phyloP scores from a whole-genome alignment of 495 filamentous ascomycete genomes.

The Penicillium canescens region DNA sequence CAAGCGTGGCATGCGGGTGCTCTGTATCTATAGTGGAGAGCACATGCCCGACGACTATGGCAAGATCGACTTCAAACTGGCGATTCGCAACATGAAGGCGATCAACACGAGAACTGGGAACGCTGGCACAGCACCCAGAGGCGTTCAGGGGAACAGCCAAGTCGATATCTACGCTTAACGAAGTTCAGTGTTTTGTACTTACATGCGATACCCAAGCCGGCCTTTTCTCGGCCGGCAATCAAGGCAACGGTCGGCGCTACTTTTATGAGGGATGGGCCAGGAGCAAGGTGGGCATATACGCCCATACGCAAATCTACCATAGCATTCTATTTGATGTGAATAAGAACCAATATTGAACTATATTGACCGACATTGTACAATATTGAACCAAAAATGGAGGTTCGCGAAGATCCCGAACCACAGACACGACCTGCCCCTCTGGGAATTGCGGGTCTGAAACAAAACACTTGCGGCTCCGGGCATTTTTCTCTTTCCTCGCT shows the following conservation, averaged over 20 bases:
- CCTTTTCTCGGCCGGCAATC: background rate
- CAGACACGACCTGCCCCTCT: slow-evolving; percentile 3
- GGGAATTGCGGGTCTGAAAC: background rate
- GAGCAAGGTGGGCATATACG: no score
- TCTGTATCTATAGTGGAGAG: slow-evolving; percentile 92
- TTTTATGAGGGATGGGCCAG: no score
- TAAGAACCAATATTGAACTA: background rate
- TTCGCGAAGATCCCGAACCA: slow-evolving; percentile 1
- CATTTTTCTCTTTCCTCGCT: slow-evolving; percentile 10
- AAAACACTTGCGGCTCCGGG: slow-evolving; percentile 6
- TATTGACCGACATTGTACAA: background rate
- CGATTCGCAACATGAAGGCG: slow-evolving; percentile 32
- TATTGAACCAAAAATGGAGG: background rate
- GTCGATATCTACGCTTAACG: slow-evolving; percentile 31
- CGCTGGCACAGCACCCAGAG: slow-evolving; percentile 18
- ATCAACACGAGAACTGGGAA: slow-evolving; percentile 13
- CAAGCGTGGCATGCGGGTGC: slow-evolving; percentile 84
- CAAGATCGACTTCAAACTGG: slow-evolving; percentile 31
- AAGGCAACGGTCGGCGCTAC: no score
- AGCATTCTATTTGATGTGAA: slow-evolving; percentile 1
- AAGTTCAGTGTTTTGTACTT: slow-evolving; percentile 5
- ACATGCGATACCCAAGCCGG: slow-evolving; percentile 11
- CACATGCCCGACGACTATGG: slow-evolving; percentile 67
- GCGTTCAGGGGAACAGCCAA: slow-evolving; percentile 11
- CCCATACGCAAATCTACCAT: no score